Evolutionary conservation across 2,329 filamentous ascomycete genomes (phyloP), one percentile per base, ranked within the genome.

Genomic region (Botrytis cinerea): DNA sequence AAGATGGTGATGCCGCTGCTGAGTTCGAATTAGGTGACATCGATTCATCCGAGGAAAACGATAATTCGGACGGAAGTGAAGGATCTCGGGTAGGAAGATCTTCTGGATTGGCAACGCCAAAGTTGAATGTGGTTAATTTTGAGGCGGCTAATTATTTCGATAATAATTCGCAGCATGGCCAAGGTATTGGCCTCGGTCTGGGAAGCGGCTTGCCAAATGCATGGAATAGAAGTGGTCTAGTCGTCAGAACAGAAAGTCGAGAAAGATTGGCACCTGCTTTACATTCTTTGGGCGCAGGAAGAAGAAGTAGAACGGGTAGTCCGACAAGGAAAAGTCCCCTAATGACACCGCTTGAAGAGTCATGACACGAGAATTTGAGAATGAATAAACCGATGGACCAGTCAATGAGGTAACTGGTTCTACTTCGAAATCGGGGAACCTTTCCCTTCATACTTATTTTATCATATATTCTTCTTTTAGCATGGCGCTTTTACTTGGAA

Each of bases 201-300:
- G 73, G 74, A 10, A 64, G 70, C 22, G 75, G 63, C 72, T 72
- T 74, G 18, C 76, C 75, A 35, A 79, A 79, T 71, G 85, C 86
- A 8, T 85, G 91, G 79, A 88, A 91, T 77, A 84, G 94, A 57
- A 90, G 88, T 64, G 95, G 95, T 1, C 81, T 98, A 76, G 90
- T 93, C 71, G 88, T 94, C 3, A 86, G 95, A 77, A 97, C 93
- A 0, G 95, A 98, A 80, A 97, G 94, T 80, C 87, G 94, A 71
- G 96, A 98, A 80, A 87, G 93, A 73, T 83, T 98, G 54, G 86
- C 87, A 28, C 80, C 88, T 22, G 87, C 84, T 14, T 77, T 86
- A 38, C 86, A 87, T 73, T 85, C 87, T 83, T 81, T 88, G 75
- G 87, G 84, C 68, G 87, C 87, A 2, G 88, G 88, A 38, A 82